Base-by-base conservation (phyloP, 2,329 filamentous ascomycete genomes). In the Setomelanomma holmii region DNA sequence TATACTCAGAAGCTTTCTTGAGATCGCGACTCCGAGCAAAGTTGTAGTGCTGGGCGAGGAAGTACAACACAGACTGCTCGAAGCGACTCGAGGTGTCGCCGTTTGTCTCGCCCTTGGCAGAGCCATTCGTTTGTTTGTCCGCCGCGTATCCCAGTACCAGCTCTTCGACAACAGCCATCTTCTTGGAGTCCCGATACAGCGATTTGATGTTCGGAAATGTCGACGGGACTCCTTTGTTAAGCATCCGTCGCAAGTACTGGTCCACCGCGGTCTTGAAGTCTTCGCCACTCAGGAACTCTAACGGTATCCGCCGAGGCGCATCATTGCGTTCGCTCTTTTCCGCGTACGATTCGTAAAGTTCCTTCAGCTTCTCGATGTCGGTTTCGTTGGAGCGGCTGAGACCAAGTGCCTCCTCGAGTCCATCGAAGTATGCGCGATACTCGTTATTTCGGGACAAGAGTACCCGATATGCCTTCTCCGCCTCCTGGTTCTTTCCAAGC, bases 141-240 rank as follows among this genome's bases (percentile, higher is more conserved):
- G 86, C 79, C 11, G 90, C 81, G 67, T 97, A 98, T 45, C 89
- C 85, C 64, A 95, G 85, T 1, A 90, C 92, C 35, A 98, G 75
- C 33, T 86, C 81, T 59, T 89, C 86, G 35, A 99, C 84, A 0
- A 82, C 84, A n/a, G 88, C 82, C 71, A 88, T 90, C 80, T 99
- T 99, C 63, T 78, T 83, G 1, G 83, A 63, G 72, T 96, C 88
- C 12, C 82, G 82, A 78, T 98, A 99, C 19, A 99, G 83, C 61
- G 96, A 87, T 79, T 99, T 99, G 55, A 99, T 83, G 75, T 98
- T 99, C 30, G 92, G 92, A 76, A 99, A 99, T 3, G 93, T 93
- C 2, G 95, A 99, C 1, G 95, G 93, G 4, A 98, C 90, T 10
- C 93, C 95, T 76, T 93, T 96, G 75, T 89, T 87, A 50, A 99